Conservation (phyloP, 2,329 filamentous ascomycete species). For the Aphanocladium album region DNA sequence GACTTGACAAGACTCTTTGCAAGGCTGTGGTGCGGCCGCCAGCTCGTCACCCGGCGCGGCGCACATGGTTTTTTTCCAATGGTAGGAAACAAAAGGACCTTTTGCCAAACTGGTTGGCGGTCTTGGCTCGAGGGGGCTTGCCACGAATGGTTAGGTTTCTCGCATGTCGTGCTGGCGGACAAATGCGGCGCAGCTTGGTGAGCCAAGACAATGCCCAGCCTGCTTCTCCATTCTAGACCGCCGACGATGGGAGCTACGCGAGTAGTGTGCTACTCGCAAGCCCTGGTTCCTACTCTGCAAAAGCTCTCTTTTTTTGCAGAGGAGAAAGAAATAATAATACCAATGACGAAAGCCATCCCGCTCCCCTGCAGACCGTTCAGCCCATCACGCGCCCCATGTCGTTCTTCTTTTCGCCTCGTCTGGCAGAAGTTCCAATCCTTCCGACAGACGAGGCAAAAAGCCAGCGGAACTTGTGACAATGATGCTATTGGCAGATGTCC, state of each 20-base stretch:
- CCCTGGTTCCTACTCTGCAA: not conserved
- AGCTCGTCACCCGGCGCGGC: too few species aligned
- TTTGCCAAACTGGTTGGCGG: too few species aligned
- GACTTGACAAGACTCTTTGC: too few species aligned
- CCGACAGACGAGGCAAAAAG: not conserved
- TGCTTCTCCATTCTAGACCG: slow-evolving; percentile 3
- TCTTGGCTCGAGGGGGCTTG: too few species aligned
- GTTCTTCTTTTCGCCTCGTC: not conserved
- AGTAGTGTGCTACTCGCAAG: not conserved
- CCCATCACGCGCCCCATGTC: too few species aligned
- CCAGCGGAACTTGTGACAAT: not conserved
- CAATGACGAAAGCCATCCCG: not conserved
- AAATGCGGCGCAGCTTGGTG: not conserved
- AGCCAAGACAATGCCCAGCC: slow-evolving; percentile 11
- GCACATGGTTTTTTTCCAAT: too few species aligned
- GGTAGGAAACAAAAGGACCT: too few species aligned
- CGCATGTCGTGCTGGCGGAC: not conserved
- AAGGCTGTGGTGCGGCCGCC: too few species aligned
- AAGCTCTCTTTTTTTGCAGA: not conserved
- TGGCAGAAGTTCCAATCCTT: not conserved
- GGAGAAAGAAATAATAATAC: not conserved
- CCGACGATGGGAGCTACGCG: not conserved
- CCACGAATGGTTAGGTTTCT: not conserved
- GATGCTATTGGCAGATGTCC: not conserved
- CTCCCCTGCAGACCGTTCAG: not conserved